Percentiles rank a stretch among this genome's conserved stretches.
These are phyloP conservation scores for Planoprotostelium fungivorum DNA, from an alignment of 78 protist species.

Conservation along the genomic window DNA sequence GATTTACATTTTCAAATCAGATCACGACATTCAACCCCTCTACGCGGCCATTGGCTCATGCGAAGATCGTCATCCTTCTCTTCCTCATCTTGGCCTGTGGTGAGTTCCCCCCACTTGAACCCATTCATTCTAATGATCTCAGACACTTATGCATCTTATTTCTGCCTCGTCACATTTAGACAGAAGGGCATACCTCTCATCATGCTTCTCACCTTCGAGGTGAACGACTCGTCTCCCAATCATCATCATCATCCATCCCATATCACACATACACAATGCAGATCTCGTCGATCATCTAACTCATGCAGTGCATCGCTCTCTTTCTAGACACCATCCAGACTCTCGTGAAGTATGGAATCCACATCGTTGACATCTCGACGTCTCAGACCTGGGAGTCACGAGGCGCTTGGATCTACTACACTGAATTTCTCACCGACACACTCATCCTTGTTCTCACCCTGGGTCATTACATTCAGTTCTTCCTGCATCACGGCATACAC, in stretches of 20 bases:
- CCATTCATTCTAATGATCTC: neutral
- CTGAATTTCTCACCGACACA: constrained; percentile 73
- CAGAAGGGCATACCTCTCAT: constrained; percentile 35
- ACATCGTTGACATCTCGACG: constrained; percentile 59
- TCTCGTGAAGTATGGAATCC: constrained; percentile 68
- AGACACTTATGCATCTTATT: constrained; percentile 41
- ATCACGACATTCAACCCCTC: neutral
- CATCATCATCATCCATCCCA: neutral
- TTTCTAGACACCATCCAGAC: constrained; percentile 75
- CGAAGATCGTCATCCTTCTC: neutral
- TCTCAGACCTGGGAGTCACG: constrained; percentile 64
- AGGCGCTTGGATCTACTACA: constrained; percentile 58
- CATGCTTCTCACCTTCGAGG: constrained; percentile 49
- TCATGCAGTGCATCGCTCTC: constrained; percentile 44
- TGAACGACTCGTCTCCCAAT: neutral
- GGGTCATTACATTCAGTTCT: constrained; percentile 63
- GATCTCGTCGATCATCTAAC: neutral
- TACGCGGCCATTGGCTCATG: neutral
- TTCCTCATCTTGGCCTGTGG: neutral
- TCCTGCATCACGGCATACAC: constrained; percentile 56
- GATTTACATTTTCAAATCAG: neutral
- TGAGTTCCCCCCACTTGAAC: neutral
- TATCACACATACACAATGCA: neutral
- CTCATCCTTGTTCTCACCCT: constrained; percentile 25
- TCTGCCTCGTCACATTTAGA: constrained; percentile 25